Conservation (phyloP, 768 basidiomycete genomes). For the Rubroboletus pulcherrimus region DNA sequence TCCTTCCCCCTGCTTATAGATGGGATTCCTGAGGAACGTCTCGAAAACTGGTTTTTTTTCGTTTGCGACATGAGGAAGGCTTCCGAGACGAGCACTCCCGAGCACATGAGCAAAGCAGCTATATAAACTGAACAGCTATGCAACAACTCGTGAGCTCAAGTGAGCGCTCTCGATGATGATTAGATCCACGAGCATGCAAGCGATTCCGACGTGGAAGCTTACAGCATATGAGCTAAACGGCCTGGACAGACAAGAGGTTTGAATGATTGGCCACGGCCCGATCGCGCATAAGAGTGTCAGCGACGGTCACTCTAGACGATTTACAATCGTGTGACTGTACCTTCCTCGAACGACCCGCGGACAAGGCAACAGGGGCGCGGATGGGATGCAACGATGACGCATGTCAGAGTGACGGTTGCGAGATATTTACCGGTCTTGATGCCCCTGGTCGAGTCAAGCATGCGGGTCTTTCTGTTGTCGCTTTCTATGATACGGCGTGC, state of each 20-base stretch:
- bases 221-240: neutral
- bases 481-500: neutral
- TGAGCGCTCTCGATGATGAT: too few relatives aligned
- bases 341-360: neutral
- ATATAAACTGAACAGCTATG: neutral
- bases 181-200: neutral
- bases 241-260: too few relatives aligned
- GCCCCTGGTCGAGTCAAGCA: neutral
- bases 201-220: neutral
- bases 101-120: neutral
- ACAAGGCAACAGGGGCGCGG: neutral
- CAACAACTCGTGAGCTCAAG: too few relatives aligned
- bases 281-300: too few relatives aligned
- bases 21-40: neutral
- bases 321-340: neutral
- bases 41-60: neutral
- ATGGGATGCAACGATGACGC: neutral
- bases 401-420: neutral
- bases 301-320: neutral
- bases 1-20: neutral
- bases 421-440: neutral
- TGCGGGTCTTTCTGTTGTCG: neutral
- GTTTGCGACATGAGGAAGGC: too few relatives aligned
- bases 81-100: neutral
- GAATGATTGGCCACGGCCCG: too few relatives aligned